These are phyloP conservation scores for Podila epicladia DNA, from an alignment of 192 early-diverging fungal genomes.

Conservation along the genomic window DNA sequence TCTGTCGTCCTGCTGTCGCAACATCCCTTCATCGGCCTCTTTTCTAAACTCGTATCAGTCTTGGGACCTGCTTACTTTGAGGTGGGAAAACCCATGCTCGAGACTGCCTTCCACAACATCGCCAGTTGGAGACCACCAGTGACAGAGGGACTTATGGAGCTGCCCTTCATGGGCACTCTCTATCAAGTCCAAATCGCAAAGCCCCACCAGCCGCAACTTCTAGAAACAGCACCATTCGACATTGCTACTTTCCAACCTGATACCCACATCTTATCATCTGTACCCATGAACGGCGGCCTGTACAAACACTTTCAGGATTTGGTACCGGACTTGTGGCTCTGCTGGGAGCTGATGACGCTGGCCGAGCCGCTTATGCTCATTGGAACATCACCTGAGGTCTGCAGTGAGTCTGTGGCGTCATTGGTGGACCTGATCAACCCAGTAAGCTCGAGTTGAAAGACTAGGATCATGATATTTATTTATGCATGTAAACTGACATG, in stretches of 20 bases:
- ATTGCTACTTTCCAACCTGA: constrained; percentile 72
- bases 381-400: constrained; percentile 87
- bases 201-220: constrained; percentile 72
- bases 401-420: constrained; percentile 82
- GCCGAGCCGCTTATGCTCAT: constrained; percentile 91
- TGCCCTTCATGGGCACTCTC: constrained; percentile 76
- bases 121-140: constrained; percentile 74
- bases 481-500: neutral
- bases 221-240: constrained; percentile 78
- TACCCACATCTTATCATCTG: constrained; percentile 76
- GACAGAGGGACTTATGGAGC: constrained; percentile 74
- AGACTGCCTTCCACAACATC: constrained; percentile 84
- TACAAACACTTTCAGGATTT: constrained; percentile 83
- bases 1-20: constrained; percentile 89
- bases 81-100: constrained; percentile 74
- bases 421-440: constrained; percentile 95
- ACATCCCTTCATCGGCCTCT: constrained; percentile 90
- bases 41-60: constrained; percentile 73
- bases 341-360: constrained; percentile 95
- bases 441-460: constrained; percentile 55
- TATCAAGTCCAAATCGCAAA: constrained; percentile 75
- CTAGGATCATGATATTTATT: neutral
- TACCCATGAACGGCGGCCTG: constrained; percentile 67
- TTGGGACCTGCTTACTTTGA: constrained; percentile 91
- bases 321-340: constrained; percentile 85